Percentiles rank a stretch among this genome's conserved stretches.
Evolutionary conservation across 1,284 basidiomycete species (phyloP).

Genomic region (Athelia psychrophila): DNA sequence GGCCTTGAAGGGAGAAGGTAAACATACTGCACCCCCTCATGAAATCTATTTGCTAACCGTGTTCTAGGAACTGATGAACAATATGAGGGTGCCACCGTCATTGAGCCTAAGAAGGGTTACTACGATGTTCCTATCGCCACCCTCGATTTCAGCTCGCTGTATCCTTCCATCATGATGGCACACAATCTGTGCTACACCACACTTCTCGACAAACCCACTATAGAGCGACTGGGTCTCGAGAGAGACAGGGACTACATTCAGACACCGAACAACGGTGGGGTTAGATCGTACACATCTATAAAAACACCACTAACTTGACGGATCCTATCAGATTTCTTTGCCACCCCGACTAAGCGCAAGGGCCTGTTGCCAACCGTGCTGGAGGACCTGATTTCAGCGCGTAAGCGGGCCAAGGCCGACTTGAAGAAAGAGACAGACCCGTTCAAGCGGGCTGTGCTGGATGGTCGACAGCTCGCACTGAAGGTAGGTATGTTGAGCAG

Average conservation of each 20-base stretch:
- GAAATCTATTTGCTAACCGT: background rate
- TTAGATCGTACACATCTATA: background rate
- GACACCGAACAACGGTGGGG: constrained; percentile 89
- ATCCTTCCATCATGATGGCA: constrained; percentile 99
- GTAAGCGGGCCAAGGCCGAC: constrained; percentile 92
- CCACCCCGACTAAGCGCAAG: constrained; percentile 69
- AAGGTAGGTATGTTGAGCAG: constrained; percentile 55
- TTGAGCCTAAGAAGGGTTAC: constrained; percentile 91
- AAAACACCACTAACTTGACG: background rate
- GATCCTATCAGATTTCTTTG: constrained; percentile 74
- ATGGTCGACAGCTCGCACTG: constrained; percentile 91
- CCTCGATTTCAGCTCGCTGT: constrained; percentile 94
- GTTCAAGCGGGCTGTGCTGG: constrained; percentile 91
- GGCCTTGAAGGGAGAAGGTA: constrained; percentile 79
- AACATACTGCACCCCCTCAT: background rate
- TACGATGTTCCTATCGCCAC: constrained; percentile 95
- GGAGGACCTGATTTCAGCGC: constrained; percentile 87
- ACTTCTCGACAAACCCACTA: constrained; percentile 73
- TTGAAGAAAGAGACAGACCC: constrained; percentile 94
- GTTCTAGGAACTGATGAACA: constrained; percentile 81
- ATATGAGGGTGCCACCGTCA: constrained; percentile 96
- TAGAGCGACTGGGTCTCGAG: constrained; percentile 73
- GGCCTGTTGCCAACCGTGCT: constrained; percentile 89
- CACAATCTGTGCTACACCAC: constrained; percentile 98
- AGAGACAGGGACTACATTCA: constrained; percentile 88